Conservation (phyloP, 331 rosid genomes). For the Acacia concinna region DNA sequence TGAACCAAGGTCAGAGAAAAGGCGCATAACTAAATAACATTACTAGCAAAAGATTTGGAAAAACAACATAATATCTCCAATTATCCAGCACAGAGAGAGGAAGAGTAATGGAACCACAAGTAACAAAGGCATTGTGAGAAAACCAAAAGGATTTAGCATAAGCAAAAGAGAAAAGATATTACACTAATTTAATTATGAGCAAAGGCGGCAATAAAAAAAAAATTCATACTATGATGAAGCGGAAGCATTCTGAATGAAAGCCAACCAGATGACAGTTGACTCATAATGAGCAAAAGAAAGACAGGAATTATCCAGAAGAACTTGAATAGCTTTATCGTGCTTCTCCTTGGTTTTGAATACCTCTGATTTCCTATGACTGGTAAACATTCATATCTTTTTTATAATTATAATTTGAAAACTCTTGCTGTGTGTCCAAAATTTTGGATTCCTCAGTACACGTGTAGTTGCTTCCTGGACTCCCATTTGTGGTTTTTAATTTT, state of each 20-base stretch:
- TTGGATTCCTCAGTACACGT: not conserved
- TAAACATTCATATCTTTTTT: not conserved
- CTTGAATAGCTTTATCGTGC: not conserved
- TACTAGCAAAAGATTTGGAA: not conserved
- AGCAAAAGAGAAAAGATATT: not conserved
- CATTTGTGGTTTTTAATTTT: not conserved
- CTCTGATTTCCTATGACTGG: not conserved
- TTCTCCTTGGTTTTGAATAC: not conserved
- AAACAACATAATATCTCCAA: not conserved
- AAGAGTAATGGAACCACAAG: constrained; percentile 11
- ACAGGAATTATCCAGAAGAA: not conserved
- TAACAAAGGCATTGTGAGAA: constrained; percentile 14
- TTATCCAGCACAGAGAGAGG: not conserved
- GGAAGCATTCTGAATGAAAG: not conserved
- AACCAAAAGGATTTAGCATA: not conserved
- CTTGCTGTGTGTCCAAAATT: not conserved
- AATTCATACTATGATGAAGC: not conserved
- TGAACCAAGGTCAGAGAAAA: constrained; percentile 38
- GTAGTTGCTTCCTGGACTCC: not conserved
- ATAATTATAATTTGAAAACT: not conserved
- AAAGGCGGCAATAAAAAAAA: constrained; percentile 1
- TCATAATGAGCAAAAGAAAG: not conserved
- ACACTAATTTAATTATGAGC: not conserved
- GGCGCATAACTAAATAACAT: constrained; percentile 23
- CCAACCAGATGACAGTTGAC: not conserved